Percentiles rank a stretch among this genome's conserved stretches.
phyloP scores from a whole-genome alignment of 371 early-diverging fungal species.

The Saksenaea oblongispora region DNA sequence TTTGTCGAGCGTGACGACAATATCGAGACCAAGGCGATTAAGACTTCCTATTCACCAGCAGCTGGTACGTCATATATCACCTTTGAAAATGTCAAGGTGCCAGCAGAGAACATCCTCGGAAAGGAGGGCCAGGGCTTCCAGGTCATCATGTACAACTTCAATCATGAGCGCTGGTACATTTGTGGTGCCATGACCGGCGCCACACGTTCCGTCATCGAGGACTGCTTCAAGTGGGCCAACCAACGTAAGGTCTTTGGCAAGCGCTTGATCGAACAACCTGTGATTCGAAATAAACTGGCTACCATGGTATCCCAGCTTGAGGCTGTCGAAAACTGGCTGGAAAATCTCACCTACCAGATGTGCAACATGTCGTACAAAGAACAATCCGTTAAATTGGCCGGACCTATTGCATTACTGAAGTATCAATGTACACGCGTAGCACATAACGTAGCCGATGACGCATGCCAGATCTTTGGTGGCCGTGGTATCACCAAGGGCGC shows the following conservation, averaged over 20 bases:
- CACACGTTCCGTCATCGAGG: conserved; percentile 36
- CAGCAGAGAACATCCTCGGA: conserved; percentile 73
- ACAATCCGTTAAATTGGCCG: conserved; percentile 60
- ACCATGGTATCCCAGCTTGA: conserved; percentile 68
- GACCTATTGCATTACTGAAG: conserved; percentile 66
- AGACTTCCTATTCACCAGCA: conserved; percentile 62
- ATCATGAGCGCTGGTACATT: conserved; percentile 56
- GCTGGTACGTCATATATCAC: conserved; percentile 62
- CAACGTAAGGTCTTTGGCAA: conserved; percentile 80
- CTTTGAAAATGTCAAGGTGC: conserved; percentile 70
- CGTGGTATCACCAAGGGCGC: conserved; percentile 62
- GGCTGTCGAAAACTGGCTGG: conserved; percentile 55
- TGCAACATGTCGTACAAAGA: conserved; percentile 56
- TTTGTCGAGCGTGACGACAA: conserved; percentile 62
- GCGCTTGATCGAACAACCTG: conserved; percentile 73
- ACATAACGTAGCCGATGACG: conserved; percentile 57
- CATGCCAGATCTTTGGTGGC: conserved; percentile 70
- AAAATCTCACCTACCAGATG: conserved; percentile 64
- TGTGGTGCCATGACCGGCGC: conserved; percentile 23
- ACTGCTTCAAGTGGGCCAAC: conserved; percentile 45
- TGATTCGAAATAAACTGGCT: conserved; percentile 68
- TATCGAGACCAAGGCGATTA: conserved; percentile 59
- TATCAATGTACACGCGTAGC: conserved; percentile 54
- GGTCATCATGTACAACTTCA: conserved; percentile 52
- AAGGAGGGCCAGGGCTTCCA: conserved; percentile 74